These are phyloP conservation scores for Aspergillus udagawae DNA, from an alignment of 2,329 filamentous ascomycete genomes.

Conservation along the genomic window DNA sequence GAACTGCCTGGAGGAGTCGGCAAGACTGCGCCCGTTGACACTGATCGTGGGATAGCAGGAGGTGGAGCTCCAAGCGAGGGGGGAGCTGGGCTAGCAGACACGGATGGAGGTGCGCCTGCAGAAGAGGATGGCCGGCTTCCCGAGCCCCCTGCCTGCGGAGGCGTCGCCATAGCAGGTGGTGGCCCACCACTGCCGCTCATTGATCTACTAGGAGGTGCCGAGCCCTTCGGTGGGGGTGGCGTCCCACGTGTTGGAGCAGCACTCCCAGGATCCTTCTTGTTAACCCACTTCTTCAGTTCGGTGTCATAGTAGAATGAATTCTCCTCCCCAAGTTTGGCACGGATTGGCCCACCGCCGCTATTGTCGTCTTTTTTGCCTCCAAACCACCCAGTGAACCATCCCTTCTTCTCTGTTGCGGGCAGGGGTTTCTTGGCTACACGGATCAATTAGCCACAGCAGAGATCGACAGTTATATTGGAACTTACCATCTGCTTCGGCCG, in stretches of 20 bases:
- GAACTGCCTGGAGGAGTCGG: conserved; percentile 35
- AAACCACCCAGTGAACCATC: conserved; percentile 87
- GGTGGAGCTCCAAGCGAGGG: conserved; percentile 27
- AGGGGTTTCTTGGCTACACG: conserved; percentile 34
- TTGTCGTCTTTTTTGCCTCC: conserved; percentile 52
- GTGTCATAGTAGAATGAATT: conserved; percentile 92
- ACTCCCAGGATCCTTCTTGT: conserved; percentile 76
- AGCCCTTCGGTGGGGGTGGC: conserved; percentile 71
- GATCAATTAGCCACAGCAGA: conserved; percentile 45
- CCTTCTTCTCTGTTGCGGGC: conserved; percentile 40
- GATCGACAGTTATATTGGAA: neutral
- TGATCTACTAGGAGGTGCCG: conserved; percentile 47
- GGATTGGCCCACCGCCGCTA: conserved; percentile 59
- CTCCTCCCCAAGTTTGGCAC: conserved; percentile 89
- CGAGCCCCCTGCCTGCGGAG: conserved; percentile 18
- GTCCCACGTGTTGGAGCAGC: conserved; percentile 60
- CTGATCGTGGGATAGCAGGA: conserved; percentile 30
- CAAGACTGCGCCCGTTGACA: conserved; percentile 33
- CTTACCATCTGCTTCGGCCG: conserved; percentile 66
- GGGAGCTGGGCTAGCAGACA: conserved; percentile 29
- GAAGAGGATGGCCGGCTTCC: conserved; percentile 32
- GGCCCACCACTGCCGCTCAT: conserved; percentile 54
- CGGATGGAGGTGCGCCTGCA: conserved; percentile 22
- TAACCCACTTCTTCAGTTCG: conserved; percentile 96
- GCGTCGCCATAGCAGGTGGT: conserved; percentile 30